Evolutionary conservation across 1,284 basidiomycete genomes (phyloP).

Genomic region (Ustanciosporium gigantosporum): DNA sequence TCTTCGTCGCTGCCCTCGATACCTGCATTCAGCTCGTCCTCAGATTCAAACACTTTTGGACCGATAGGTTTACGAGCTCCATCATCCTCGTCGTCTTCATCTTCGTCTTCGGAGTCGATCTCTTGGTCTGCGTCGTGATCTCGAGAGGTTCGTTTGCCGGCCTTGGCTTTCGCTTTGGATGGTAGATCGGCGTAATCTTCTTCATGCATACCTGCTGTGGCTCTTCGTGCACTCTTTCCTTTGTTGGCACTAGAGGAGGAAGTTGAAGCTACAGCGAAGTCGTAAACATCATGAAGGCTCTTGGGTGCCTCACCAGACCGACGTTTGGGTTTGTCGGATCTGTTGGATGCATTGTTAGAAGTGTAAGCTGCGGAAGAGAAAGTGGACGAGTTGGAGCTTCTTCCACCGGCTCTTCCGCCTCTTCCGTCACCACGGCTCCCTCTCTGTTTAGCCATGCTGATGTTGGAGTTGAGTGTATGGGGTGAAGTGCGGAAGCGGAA

Average conservation of each 20-base stretch:
- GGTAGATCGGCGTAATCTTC: slow-evolving; percentile 62
- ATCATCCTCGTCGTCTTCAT: slow-evolving; percentile 14
- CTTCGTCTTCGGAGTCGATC: slow-evolving; percentile 1
- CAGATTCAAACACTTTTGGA: slow-evolving; percentile 47
- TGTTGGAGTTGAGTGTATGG: slow-evolving; percentile 22
- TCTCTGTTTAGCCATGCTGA: not conserved
- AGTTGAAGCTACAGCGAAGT: slow-evolving; percentile 5
- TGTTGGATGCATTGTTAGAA: too few relatives aligned
- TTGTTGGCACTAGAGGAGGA: slow-evolving; percentile 5
- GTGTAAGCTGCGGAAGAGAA: not conserved
- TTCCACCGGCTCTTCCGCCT: not conserved
- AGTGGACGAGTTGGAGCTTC: not conserved
- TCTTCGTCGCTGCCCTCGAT: slow-evolving; percentile 55
- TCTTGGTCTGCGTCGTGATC: not conserved
- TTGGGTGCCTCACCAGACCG: slow-evolving; percentile 1
- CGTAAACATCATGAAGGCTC: slow-evolving; percentile 26
- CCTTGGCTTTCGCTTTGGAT: not conserved
- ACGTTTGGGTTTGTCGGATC: not conserved
- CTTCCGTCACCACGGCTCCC: not conserved
- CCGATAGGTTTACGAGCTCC: slow-evolving; percentile 16
- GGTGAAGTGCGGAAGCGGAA: not conserved
- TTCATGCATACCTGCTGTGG: slow-evolving; percentile 36
- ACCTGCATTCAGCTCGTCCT: slow-evolving; percentile 39
- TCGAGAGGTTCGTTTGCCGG: slow-evolving; percentile 1
- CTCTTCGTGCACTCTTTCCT: slow-evolving; percentile 14